phyloP scores from a whole-genome alignment of 192 early-diverging fungal genomes.

The Mortierella alpina region DNA sequence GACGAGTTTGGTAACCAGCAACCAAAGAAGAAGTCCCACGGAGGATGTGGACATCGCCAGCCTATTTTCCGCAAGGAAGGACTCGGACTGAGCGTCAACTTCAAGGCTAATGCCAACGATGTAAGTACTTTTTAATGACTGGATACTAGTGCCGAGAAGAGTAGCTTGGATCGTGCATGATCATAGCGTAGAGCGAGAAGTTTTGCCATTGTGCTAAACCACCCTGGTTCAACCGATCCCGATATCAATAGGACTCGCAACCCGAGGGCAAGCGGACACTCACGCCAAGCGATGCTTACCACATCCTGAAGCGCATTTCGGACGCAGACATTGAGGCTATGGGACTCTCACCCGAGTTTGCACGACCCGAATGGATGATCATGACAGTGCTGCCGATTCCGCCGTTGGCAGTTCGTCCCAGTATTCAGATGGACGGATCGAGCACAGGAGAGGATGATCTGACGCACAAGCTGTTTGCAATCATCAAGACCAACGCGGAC shows the following conservation, averaged over 20 bases:
- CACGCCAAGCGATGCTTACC: slow-evolving; percentile 79
- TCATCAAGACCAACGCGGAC: slow-evolving; percentile 92
- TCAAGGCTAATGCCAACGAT: slow-evolving; percentile 53
- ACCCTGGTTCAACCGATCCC: neutral
- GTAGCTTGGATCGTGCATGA: neutral
- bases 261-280: slow-evolving; percentile 73
- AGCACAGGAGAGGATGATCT: slow-evolving; percentile 95
- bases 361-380: slow-evolving; percentile 99
- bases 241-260: slow-evolving; percentile 54
- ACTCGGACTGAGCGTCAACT: slow-evolving; percentile 72
- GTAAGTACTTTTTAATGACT: slow-evolving; percentile 38
- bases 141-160: neutral
- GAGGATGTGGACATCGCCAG: slow-evolving; percentile 88
- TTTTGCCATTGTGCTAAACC: neutral
- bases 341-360: slow-evolving; percentile 90
- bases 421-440: slow-evolving; percentile 92
- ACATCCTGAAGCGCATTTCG: slow-evolving; percentile 87
- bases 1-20: slow-evolving; percentile 57
- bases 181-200: neutral
- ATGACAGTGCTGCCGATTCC: slow-evolving; percentile 94
- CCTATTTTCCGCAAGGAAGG: slow-evolving; percentile 86
- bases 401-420: slow-evolving; percentile 96
- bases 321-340: slow-evolving; percentile 87
- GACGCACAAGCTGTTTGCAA: slow-evolving; percentile 93
- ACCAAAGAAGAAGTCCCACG: slow-evolving; percentile 74